These are phyloP conservation scores for Talaromyces funiculosus DNA, from an alignment of 2,329 filamentous ascomycete species.

Conservation along the genomic window DNA sequence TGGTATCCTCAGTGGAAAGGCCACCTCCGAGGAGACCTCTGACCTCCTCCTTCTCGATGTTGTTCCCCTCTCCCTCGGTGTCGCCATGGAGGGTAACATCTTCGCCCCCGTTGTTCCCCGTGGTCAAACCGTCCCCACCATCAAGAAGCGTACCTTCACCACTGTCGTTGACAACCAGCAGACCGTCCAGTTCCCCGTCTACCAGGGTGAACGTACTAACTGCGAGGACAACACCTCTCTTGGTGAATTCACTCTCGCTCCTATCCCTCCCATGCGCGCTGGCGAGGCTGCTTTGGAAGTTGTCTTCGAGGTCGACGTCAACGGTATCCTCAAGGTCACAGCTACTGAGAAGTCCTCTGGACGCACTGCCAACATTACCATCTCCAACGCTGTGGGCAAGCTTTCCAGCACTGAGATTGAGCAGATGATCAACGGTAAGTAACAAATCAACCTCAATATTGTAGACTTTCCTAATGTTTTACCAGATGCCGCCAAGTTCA, in stretches of 20 bases:
- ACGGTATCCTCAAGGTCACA: slow-evolving; percentile 99
- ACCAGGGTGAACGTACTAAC: slow-evolving; percentile 94
- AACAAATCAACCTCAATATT: too few relatives aligned
- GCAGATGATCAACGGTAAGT: slow-evolving; percentile 82
- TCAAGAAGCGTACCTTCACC: slow-evolving; percentile 88
- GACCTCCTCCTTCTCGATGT: slow-evolving; percentile 96
- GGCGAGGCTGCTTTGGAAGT: slow-evolving; percentile 96
- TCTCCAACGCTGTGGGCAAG: slow-evolving; percentile 99
- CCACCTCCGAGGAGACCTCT: slow-evolving; percentile 85
- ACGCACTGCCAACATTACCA: slow-evolving; percentile 98
- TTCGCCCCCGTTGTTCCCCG: slow-evolving; percentile 88
- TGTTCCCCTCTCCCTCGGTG: slow-evolving; percentile 91
- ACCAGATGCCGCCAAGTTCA: slow-evolving; percentile 87
- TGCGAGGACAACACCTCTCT: slow-evolving; percentile 98
- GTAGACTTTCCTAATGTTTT: too few relatives aligned
- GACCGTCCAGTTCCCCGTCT: slow-evolving; percentile 86
- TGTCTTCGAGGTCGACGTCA: slow-evolving; percentile 99
- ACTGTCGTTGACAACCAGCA: slow-evolving; percentile 63
- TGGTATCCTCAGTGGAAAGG: slow-evolving; percentile 97
- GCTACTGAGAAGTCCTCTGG: slow-evolving; percentile 98
- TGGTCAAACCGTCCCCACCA: slow-evolving; percentile 67
- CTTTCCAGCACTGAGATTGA: slow-evolving; percentile 92
- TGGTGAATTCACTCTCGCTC: slow-evolving; percentile 93
- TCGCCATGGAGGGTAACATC: slow-evolving; percentile 99
- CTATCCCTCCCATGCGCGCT: slow-evolving; percentile 78